These are phyloP conservation scores for Metschnikowia reukaufii DNA, from an alignment of 805 yeast genomes.

Conservation along the genomic window DNA sequence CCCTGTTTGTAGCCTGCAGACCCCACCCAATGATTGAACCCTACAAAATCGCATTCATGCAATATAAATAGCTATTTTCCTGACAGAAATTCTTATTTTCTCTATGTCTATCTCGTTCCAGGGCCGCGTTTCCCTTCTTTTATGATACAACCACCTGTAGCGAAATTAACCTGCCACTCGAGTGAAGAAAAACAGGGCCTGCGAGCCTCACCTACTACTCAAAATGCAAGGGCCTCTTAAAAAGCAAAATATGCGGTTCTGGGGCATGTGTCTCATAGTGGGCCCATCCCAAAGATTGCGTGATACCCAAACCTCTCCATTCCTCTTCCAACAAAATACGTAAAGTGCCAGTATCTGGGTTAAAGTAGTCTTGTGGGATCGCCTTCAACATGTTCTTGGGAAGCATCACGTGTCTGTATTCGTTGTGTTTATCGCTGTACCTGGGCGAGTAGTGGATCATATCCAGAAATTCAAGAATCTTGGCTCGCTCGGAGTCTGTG, in stretches of 20 bases:
- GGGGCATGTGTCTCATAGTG: constrained; percentile 98
- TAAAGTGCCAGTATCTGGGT: constrained; percentile 89
- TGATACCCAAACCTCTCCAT: constrained; percentile 97
- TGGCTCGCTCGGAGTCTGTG: constrained; percentile 78
- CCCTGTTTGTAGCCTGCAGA: no score
- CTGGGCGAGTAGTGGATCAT: constrained; percentile 92
- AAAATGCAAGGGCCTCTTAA: constrained; percentile 62
- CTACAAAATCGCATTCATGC: no score
- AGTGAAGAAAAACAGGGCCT: no score
- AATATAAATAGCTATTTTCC: no score
- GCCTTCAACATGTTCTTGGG: constrained; percentile 95
- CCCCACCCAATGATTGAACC: no score
- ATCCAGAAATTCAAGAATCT: constrained; percentile 88
- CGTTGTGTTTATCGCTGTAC: constrained; percentile 88
- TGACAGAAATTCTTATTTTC: no score
- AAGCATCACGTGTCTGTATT: constrained; percentile 94
- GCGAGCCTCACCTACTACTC: no score
- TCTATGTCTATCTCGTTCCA: no score
- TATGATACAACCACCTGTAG: no score
- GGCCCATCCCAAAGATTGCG: constrained; percentile 96
- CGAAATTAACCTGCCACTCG: no score
- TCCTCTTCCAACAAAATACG: constrained; percentile 91
- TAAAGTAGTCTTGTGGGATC: constrained; percentile 92
- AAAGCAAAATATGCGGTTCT: constrained; percentile 93
- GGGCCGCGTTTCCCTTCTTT: no score